A percentile compares a stretch with the other conserved stretches of the same genome.
phyloP scores from a whole-genome alignment of 2,329 filamentous ascomycete species.

The Claviceps africana region DNA sequence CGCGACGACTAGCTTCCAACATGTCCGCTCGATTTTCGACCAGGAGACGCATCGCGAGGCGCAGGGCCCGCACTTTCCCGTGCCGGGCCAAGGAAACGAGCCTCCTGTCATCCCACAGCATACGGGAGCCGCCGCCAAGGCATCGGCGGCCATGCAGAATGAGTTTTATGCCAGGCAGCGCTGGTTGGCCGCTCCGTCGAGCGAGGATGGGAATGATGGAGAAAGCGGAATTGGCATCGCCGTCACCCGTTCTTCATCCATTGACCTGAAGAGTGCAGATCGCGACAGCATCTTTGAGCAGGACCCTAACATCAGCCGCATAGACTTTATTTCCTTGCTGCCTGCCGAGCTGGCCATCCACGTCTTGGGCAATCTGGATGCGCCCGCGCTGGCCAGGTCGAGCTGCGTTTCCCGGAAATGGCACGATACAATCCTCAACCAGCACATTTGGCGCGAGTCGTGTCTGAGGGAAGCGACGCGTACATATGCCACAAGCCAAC shows the following conservation, averaged over 20 bases:
- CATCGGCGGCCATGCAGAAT: conserved; percentile 46
- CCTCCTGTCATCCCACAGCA: conserved; percentile 48
- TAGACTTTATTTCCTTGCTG: conserved; percentile 44
- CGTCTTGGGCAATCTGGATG: conserved; percentile 42
- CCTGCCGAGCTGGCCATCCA: conserved; percentile 46
- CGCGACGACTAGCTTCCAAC: conserved; percentile 34
- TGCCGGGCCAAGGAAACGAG: conserved; percentile 36
- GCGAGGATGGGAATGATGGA: conserved; percentile 39
- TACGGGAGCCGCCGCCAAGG: conserved; percentile 46
- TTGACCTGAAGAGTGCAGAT: conserved; percentile 23
- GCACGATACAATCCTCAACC: conserved; percentile 32
- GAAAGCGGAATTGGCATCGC: conserved; percentile 53
- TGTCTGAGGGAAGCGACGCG: conserved; percentile 46
- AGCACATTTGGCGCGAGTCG: conserved; percentile 50
- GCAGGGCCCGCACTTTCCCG: conserved; percentile 19
- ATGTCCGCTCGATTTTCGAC: conserved; percentile 31
- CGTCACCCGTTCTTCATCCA: conserved; percentile 30
- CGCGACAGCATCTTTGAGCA: conserved; percentile 17
- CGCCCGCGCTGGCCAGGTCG: conserved; percentile 33
- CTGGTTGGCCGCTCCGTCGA: conserved; percentile 25
- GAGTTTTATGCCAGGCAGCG: conserved; percentile 29
- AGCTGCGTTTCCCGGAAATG: conserved; percentile 37
- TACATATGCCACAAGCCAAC: conserved; percentile 43
- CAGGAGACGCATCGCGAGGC: conserved; percentile 19
- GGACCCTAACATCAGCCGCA: conserved; percentile 31